phyloP scores from a whole-genome alignment of 2,329 filamentous ascomycete species.

The Monosporascus sp. region DNA sequence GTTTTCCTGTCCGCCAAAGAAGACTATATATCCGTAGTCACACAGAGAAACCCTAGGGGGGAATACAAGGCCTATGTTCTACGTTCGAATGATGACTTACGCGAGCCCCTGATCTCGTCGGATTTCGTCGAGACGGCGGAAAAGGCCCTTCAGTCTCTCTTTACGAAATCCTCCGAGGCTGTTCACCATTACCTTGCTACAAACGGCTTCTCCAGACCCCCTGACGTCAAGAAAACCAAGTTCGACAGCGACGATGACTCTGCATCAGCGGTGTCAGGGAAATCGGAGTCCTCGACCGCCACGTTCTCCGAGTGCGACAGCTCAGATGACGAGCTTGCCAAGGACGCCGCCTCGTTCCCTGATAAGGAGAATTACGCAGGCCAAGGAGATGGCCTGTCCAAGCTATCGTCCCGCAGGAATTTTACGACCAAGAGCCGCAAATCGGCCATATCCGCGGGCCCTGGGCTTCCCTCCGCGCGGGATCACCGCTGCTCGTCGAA shows the following conservation, averaged over 20 bases:
- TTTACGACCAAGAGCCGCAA: slow-evolving; percentile 1
- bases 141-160: slow-evolving; percentile 21
- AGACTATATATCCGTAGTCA: slow-evolving; percentile 22
- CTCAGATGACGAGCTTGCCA: slow-evolving; percentile 21
- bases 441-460: neutral
- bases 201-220: slow-evolving; percentile 21
- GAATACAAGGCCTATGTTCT: slow-evolving; percentile 21
- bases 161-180: slow-evolving; percentile 24
- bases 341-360: slow-evolving; percentile 4
- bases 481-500: neutral
- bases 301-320: slow-evolving; percentile 20
- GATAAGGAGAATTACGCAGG: neutral
- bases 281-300: slow-evolving; percentile 17
- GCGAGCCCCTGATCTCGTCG: slow-evolving; percentile 20
- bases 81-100: slow-evolving; percentile 14
- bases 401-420: neutral
- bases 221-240: slow-evolving; percentile 10
- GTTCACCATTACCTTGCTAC: slow-evolving; percentile 19
- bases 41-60: slow-evolving; percentile 13
- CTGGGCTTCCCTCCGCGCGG: neutral
- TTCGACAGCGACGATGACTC: slow-evolving; percentile 16
- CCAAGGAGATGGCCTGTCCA: neutral
- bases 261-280: slow-evolving; percentile 18
- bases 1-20: slow-evolving; percentile 22
- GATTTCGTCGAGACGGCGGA: slow-evolving; percentile 11